Conservation (phyloP, 2,329 filamentous ascomycete genomes). For the Dactylella cylindrospora region DNA sequence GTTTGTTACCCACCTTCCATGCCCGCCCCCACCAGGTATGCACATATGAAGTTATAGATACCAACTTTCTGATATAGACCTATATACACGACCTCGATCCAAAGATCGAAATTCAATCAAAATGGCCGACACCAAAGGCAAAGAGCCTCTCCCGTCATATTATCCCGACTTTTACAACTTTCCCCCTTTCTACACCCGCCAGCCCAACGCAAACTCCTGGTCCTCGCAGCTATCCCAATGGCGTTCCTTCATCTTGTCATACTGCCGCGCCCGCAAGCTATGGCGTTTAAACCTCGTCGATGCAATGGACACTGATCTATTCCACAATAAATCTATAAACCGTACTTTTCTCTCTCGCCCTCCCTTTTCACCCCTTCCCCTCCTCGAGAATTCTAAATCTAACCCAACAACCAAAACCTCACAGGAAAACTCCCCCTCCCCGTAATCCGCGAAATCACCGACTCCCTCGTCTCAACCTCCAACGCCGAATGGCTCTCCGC, state of each 20-base stretch:
- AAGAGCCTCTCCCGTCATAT: slow-evolving; percentile 17
- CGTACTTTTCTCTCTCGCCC: slow-evolving; percentile 51
- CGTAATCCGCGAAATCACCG: slow-evolving; percentile 62
- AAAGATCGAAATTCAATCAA: too few relatives aligned
- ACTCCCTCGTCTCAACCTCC: slow-evolving; percentile 58
- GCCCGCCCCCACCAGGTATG: too few relatives aligned
- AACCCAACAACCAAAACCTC: neutral
- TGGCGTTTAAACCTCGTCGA: slow-evolving; percentile 72
- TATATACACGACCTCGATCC: too few relatives aligned
- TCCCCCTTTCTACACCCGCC: slow-evolving; percentile 82
- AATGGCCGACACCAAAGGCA: slow-evolving; percentile 29
- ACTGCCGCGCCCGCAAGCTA: slow-evolving; percentile 75
- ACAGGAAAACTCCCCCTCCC: slow-evolving; percentile 38
- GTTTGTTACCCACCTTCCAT: too few relatives aligned
- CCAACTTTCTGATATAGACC: too few relatives aligned
- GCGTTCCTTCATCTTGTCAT: slow-evolving; percentile 79
- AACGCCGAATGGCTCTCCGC: slow-evolving; percentile 59
- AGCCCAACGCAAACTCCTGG: slow-evolving; percentile 71
- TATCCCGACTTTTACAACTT: slow-evolving; percentile 63
- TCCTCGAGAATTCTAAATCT: neutral
- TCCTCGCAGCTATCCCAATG: slow-evolving; percentile 79
- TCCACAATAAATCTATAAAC: slow-evolving; percentile 61
- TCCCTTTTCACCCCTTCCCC: neutral
- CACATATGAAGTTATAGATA: too few relatives aligned
- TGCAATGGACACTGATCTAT: slow-evolving; percentile 61